phyloP scores from a whole-genome alignment of 306 rosid genomes.

The Sicyos edulis region DNA sequence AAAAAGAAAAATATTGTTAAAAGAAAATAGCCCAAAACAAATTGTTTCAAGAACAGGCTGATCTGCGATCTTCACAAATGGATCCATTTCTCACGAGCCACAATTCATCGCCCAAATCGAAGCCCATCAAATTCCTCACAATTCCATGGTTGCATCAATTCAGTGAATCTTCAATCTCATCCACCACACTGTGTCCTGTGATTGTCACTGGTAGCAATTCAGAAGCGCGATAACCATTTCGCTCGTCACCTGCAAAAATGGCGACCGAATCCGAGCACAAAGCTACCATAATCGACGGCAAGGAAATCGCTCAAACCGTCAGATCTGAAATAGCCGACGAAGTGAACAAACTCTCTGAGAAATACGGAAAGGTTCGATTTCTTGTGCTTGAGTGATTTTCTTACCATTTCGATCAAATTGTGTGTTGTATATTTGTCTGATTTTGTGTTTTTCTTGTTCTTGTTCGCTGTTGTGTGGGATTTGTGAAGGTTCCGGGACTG shows the following conservation, averaged over 20 bases:
- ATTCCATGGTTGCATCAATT: background rate
- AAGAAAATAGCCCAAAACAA: background rate
- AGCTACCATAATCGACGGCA: constrained; percentile 79
- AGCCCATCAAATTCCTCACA: constrained; percentile 1
- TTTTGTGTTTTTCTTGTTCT: constrained; percentile 11
- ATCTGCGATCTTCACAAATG: background rate
- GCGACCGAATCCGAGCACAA: constrained; percentile 37
- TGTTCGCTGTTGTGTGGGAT: constrained; percentile 13
- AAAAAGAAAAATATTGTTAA: too few species aligned
- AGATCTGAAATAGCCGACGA: constrained; percentile 70
- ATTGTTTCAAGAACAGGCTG: background rate
- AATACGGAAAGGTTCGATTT: constrained; percentile 61
- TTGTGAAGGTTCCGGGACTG: constrained; percentile 69
- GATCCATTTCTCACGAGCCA: background rate
- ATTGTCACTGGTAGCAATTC: background rate
- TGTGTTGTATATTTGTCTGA: background rate
- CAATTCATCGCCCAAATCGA: background rate
- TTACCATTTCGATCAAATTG: background rate
- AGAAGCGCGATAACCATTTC: background rate
- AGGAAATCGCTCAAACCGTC: constrained; percentile 63
- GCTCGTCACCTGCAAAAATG: constrained; percentile 15
- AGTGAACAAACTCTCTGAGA: constrained; percentile 47
- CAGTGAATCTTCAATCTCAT: background rate
- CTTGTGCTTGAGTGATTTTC: background rate
- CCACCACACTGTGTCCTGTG: background rate